Base-by-base conservation (phyloP, 2,329 filamentous ascomycete species). In the Hypoxylon rubiginosum region DNA sequence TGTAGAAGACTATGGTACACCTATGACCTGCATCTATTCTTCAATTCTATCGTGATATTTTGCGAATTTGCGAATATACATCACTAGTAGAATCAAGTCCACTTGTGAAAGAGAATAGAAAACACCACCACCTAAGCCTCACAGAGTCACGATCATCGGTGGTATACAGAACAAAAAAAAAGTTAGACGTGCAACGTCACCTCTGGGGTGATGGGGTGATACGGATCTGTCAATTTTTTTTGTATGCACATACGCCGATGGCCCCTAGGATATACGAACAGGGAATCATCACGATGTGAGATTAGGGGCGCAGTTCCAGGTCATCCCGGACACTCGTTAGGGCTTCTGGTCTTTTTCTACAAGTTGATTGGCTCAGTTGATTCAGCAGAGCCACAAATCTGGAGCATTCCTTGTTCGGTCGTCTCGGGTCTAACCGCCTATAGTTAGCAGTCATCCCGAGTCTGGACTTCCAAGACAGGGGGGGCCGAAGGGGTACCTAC, bases 301-400 rank as follows among this genome's bases (percentile, higher is more conserved):
- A 65, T 65, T 59, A 62, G 64, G 64, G 67, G 67, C 67, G 62
- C 67, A 69, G 67, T 49, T 51, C 50, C n/a, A 54, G 58, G 48
- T 64, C 4, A 19, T 19, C 58, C 62, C 36, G 24, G 43, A 28
- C 21, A 11, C n/a, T 34, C 48, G 28, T 21, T 49, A 28, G 55
- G 53, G 46, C 46, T 28, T 10, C 53, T 13, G 6, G 30, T 4
- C 34, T 13, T 39, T 53, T 17, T 3, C 2, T n/a, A 28, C 4
- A 24, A 4, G 4, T 4, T 64, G 62, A 70, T 70, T 70, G 67
- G 67, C 24, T 26, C 11, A 39, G 24, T 26, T 30, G 28, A 5
- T 26, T 64, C 62, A 63, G 60, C 62, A 65, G 67, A 36, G 67
- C 67, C 67, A 70, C 67, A 66, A 68, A 66, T 70, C 56, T 66